Base-by-base conservation (phyloP, 495 filamentous ascomycete genomes). In the Penicillium ochrochloron region DNA sequence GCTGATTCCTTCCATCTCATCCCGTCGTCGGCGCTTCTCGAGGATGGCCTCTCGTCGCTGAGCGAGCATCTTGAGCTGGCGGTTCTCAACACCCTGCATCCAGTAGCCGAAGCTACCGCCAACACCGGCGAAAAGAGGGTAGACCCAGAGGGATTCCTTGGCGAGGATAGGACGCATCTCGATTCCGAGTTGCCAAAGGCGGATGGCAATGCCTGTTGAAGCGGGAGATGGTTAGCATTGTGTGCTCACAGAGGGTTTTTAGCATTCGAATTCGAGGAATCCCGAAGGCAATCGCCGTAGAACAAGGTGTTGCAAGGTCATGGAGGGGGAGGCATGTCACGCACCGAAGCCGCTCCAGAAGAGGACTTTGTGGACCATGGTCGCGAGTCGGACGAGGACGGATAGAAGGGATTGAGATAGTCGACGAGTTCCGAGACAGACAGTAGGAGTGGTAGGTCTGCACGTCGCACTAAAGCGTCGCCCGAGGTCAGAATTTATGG, bases 301-400 rank as follows among this genome's bases (percentile, higher is more conserved):
- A 31, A 34, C 8, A 25, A 31, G 50, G 42, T 44, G 17, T n/a
- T 39, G 21, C n/a, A 27, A 46, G 14, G 35, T 14, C 17, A 34
- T 35, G 52, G 33, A 58, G 46, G 37, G 54, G 48, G 46, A 41
- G 58, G 60, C 35, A 60, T 58, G 56, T 63, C 59, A 80, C 83
- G 72, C 89, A 99, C 95, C 95, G 88, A 98, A 97, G 86, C 91
- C 90, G 72, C 87, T 86, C 95, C 95, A 99, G 87, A 97, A 97
- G 78, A 97, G 78, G 78, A 97, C 85, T 82, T 93, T 92, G 84
- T 89, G 85, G 70, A 90, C 86, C 86, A 87, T 73, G 67, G 66
- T 73, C 62, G 57, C 57, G 62, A 33, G 62, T 48, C 64, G 67
- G 69, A 29, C 56, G 59, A 50, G 60, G 61, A 63, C 64, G 65